These are phyloP conservation scores for Diaporthe humulicola DNA, from an alignment of 2,329 filamentous ascomycete genomes.

Conservation along the genomic window DNA sequence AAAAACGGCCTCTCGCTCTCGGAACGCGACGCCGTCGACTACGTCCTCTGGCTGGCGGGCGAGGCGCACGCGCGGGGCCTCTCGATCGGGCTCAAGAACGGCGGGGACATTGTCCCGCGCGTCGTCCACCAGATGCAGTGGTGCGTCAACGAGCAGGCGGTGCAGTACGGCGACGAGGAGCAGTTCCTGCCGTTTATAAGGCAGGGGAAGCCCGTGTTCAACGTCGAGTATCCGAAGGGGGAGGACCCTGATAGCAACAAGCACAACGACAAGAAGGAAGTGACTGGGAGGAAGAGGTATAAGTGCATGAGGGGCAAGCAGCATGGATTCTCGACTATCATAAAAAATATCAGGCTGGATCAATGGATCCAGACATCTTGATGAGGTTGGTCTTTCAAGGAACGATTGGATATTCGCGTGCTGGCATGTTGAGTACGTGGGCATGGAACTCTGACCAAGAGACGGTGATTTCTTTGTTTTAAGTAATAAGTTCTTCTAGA, in stretches of 20 bases:
- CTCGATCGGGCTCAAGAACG: conserved; percentile 70
- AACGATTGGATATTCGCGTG: background rate
- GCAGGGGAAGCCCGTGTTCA: conserved; percentile 69
- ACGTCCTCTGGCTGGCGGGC: conserved; percentile 63
- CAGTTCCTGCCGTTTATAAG: conserved; percentile 63
- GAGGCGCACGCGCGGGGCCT: conserved; percentile 60
- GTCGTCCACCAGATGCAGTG: conserved; percentile 61
- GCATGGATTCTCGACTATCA: conserved; percentile 39
- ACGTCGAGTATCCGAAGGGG: conserved; percentile 70
- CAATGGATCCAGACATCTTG: conserved; percentile 38
- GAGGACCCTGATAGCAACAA: conserved; percentile 38
- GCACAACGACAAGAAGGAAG: conserved; percentile 50
- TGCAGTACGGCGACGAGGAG: conserved; percentile 64
- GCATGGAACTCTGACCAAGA: background rate
- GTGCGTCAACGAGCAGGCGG: conserved; percentile 71
- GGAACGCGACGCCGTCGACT: conserved; percentile 59
- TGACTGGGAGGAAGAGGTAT: conserved; percentile 50
- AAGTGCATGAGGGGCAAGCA: conserved; percentile 42
- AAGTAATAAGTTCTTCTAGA: background rate
- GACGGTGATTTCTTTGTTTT: background rate
- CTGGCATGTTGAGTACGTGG: background rate
- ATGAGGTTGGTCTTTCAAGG: background rate
- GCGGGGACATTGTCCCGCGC: conserved; percentile 59
- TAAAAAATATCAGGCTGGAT: conserved; percentile 38
- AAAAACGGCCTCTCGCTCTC: conserved; percentile 66